phyloP scores from a whole-genome alignment of 768 basidiomycete genomes.

The Bullera alba region DNA sequence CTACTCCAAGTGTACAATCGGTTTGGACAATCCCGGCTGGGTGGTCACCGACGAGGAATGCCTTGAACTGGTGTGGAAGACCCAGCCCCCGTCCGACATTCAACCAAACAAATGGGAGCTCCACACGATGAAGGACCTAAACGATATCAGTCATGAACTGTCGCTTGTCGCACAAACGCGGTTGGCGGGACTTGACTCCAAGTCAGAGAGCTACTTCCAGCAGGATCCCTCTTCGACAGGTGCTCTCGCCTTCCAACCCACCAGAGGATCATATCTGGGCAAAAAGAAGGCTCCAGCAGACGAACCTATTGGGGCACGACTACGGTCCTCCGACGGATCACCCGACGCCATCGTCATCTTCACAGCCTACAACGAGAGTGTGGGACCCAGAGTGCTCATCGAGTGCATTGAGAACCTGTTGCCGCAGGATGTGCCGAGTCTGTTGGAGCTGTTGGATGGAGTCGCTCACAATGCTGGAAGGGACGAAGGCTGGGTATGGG shows the following conservation, averaged over 20 bases:
- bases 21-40: constrained; percentile 20
- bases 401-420: constrained; percentile 13
- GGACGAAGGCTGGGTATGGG: constrained; percentile 30
- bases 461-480: constrained; percentile 6
- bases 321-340: neutral
- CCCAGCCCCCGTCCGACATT: neutral
- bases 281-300: neutral
- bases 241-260: constrained; percentile 4
- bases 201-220: neutral
- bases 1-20: constrained; percentile 17
- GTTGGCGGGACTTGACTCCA: neutral
- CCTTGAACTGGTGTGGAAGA: constrained; percentile 19
- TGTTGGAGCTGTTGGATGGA: constrained; percentile 18
- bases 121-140: neutral
- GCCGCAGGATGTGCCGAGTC: constrained; percentile 6
- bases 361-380: constrained; percentile 2
- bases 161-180: neutral
- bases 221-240: constrained; percentile 10
- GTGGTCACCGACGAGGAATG: constrained; percentile 9
- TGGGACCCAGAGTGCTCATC: constrained; percentile 17
- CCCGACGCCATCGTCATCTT: constrained; percentile 25
- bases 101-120: neutral
- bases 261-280: neutral
- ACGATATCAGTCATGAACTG: neutral
- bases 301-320: constrained; percentile 1